A percentile compares a stretch with the other conserved stretches of the same genome.
Conservation (phyloP, 2,329 filamentous ascomycete genomes). For the Penicillium rolfsii region DNA sequence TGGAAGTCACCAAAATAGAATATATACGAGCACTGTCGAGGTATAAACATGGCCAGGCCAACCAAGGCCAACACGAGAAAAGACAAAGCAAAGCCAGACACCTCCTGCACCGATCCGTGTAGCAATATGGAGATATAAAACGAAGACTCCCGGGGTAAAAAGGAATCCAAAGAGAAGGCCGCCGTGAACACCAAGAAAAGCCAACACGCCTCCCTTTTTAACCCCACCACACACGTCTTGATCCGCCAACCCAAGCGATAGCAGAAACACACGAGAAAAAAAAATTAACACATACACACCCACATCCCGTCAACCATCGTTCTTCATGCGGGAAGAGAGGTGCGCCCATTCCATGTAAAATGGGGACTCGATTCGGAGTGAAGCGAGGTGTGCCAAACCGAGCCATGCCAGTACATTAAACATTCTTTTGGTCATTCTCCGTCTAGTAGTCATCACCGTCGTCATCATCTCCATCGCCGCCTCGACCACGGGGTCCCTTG, state of each 20-base stretch:
- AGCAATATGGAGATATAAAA: conserved; percentile 32
- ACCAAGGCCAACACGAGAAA: conserved; percentile 13
- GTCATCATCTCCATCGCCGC: conserved; percentile 40
- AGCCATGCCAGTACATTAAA: not conserved
- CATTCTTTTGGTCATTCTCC: conserved; percentile 1
- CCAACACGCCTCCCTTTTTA: conserved; percentile 30
- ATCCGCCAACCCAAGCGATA: conserved; percentile 25
- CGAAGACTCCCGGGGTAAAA: conserved; percentile 7
- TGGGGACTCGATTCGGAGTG: conserved; percentile 6
- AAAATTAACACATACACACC: conserved; percentile 1
- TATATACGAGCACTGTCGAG: conserved; percentile 28
- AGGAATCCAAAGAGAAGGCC: conserved; percentile 16
- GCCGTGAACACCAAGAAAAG: conserved; percentile 35
- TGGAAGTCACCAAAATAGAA: conserved; percentile 13
- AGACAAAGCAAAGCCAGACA: conserved; percentile 3
- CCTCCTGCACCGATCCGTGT: conserved; percentile 34
- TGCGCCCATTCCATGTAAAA: not conserved
- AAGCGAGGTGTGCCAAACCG: conserved; percentile 5
- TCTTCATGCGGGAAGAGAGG: conserved; percentile 10
- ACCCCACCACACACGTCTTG: conserved; percentile 19
- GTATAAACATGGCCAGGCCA: conserved; percentile 22
- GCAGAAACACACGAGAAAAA: conserved; percentile 5
- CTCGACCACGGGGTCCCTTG: conserved; percentile 46
- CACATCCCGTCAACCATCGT: conserved; percentile 14
- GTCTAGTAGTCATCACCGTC: conserved; percentile 37